Percentiles rank a stretch among this genome's conserved stretches.
Evolutionary conservation across 2,329 filamentous ascomycete genomes (phyloP).

Genomic region (Sarocladium oryzae): DNA sequence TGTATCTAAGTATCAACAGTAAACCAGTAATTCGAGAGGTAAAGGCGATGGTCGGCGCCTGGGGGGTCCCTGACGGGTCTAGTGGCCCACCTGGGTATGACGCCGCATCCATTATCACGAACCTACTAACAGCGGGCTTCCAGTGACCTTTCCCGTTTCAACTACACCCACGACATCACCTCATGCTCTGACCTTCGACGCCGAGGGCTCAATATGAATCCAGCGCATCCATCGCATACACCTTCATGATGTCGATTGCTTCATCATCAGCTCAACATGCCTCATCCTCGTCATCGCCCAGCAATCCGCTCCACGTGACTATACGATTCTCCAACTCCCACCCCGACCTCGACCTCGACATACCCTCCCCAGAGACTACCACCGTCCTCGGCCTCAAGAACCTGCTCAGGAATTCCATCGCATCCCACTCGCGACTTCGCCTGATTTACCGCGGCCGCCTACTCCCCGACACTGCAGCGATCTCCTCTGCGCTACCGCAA

Average conservation of each 20-base stretch:
- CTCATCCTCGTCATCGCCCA: conserved; percentile 14
- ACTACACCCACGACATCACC: not conserved
- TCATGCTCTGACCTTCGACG: no score
- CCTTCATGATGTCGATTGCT: not conserved
- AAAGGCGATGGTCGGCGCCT: no score
- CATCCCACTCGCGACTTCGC: conserved; percentile 66
- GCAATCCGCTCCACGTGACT: conserved; percentile 61
- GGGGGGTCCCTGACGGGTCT: no score
- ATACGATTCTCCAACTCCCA: conserved; percentile 86
- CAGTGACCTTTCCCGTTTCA: no score
- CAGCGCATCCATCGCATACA: not conserved
- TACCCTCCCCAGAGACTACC: conserved; percentile 60
- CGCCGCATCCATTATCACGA: no score
- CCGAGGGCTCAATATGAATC: not conserved
- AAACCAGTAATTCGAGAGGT: no score
- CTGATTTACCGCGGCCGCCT: conserved; percentile 88
- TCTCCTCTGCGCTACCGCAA: conserved; percentile 62
- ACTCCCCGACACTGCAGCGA: conserved; percentile 64
- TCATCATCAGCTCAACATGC: not conserved
- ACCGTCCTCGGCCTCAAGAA: conserved; percentile 76
- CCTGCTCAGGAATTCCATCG: conserved; percentile 67
- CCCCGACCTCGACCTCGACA: conserved; percentile 74
- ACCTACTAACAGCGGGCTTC: no score
- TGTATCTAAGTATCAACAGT: no score
- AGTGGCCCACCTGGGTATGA: no score